These are phyloP conservation scores for Fusarium continuum DNA, from an alignment of 2,329 filamentous ascomycete species.

Conservation along the genomic window DNA sequence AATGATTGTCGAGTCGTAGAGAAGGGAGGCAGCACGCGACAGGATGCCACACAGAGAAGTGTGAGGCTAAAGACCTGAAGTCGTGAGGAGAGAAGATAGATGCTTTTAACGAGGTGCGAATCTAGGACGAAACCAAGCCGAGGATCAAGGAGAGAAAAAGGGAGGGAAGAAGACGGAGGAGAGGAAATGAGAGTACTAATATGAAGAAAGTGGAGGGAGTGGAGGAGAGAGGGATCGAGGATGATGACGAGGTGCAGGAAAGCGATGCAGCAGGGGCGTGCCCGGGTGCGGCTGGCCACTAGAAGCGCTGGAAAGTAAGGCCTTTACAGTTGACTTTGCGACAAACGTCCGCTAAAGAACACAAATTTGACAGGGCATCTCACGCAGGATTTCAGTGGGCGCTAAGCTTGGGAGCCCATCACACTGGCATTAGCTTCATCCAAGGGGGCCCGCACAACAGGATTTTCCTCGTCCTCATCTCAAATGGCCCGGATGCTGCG, in stretches of 20 bases:
- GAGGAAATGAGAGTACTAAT: slow-evolving; percentile 40
- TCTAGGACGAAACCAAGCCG: slow-evolving; percentile 36
- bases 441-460: slow-evolving; percentile 25
- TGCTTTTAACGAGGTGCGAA: slow-evolving; percentile 32
- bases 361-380: slow-evolving; percentile 20
- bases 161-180: slow-evolving; percentile 27
- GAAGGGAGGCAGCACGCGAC: slow-evolving; percentile 41
- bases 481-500: slow-evolving; percentile 42
- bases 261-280: slow-evolving; percentile 26
- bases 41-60: slow-evolving; percentile 36
- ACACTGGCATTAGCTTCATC: slow-evolving; percentile 26
- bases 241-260: slow-evolving; percentile 45
- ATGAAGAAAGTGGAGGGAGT: slow-evolving; percentile 37
- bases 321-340: slow-evolving; percentile 34
- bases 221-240: slow-evolving; percentile 40
- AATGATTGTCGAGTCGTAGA: slow-evolving; percentile 36
- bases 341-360: slow-evolving; percentile 21
- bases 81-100: slow-evolving; percentile 20
- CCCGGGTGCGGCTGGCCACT: slow-evolving; percentile 31
- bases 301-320: slow-evolving; percentile 26
- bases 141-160: slow-evolving; percentile 32
- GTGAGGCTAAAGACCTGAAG: slow-evolving; percentile 28
- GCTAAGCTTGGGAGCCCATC: slow-evolving; percentile 26
- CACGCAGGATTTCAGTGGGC: slow-evolving; percentile 18
- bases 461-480: slow-evolving; percentile 28